Conservation (phyloP, 345 rosid genomes). For the Raphanus sativus region DNA sequence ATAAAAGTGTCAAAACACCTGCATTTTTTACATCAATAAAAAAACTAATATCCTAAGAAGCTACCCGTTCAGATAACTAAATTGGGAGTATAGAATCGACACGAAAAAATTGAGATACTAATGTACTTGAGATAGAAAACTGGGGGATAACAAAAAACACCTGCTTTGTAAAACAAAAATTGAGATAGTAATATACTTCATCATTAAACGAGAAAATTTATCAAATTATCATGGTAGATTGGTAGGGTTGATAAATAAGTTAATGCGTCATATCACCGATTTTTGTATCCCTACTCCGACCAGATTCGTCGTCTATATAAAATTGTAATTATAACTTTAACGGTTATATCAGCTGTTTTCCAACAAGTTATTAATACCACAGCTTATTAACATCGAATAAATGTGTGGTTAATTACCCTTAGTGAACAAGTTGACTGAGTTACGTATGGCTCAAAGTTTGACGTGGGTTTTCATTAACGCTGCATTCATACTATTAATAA, state of each 20-base stretch:
- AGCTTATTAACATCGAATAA: background rate
- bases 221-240: background rate
- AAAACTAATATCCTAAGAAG: no score
- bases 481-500: background rate
- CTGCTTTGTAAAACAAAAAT: background rate
- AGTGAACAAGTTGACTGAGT: slow-evolving; percentile 8
- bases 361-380: background rate
- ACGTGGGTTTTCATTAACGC: background rate
- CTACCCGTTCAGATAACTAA: no score
- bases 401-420: background rate
- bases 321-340: background rate
- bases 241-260: background rate
- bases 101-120: no score
- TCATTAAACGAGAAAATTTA: background rate
- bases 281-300: background rate
- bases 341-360: slow-evolving; percentile 21
- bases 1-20: background rate
- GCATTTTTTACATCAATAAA: no score
- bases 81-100: no score
- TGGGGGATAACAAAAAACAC: no score
- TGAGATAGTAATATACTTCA: background rate
- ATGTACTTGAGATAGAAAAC: no score
- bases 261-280: slow-evolving; percentile 5
- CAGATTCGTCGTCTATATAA: background rate
- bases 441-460: background rate